A percentile compares a stretch with the other conserved stretches of the same genome.
phyloP scores from a whole-genome alignment of 225 moss, liverwort and hornwort species.

The Bryum argenteum region DNA sequence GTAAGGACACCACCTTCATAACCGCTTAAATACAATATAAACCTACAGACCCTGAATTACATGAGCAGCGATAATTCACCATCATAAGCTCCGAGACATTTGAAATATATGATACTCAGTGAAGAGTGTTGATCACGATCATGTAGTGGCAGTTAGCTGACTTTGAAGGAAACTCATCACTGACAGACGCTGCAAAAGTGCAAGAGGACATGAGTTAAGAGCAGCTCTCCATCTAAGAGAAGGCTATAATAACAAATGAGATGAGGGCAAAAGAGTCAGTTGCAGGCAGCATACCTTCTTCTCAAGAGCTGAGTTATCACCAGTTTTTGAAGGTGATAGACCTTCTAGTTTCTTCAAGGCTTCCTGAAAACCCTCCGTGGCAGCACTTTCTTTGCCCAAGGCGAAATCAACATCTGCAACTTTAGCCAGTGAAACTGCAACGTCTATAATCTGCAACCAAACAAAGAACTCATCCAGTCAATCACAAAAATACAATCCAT shows the following conservation, averaged over 20 bases:
- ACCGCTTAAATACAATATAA: constrained; percentile 20
- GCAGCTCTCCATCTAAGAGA: not conserved
- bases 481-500: not conserved
- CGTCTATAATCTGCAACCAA: constrained; percentile 71
- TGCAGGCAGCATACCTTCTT: constrained; percentile 61
- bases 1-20: not conserved
- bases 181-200: constrained; percentile 72
- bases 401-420: constrained; percentile 92
- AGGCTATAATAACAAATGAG: too few relatives aligned
- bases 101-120: constrained; percentile 1
- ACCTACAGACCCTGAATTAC: constrained; percentile 14
- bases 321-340: constrained; percentile 44
- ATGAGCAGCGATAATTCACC: not conserved
- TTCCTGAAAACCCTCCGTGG: constrained; percentile 84
- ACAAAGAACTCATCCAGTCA: not conserved
- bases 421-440: constrained; percentile 93
- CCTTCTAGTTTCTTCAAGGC: constrained; percentile 83
- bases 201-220: constrained; percentile 1
- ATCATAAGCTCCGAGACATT: constrained; percentile 7
- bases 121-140: constrained; percentile 8
- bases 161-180: constrained; percentile 80
- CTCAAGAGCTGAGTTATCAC: constrained; percentile 51
- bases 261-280: not conserved
- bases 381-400: constrained; percentile 70
- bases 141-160: constrained; percentile 59